A percentile compares a stretch with the other conserved stretches of the same genome.
Conservation (phyloP, 768 basidiomycete species). For the Cystofilobasidium ferigula region DNA sequence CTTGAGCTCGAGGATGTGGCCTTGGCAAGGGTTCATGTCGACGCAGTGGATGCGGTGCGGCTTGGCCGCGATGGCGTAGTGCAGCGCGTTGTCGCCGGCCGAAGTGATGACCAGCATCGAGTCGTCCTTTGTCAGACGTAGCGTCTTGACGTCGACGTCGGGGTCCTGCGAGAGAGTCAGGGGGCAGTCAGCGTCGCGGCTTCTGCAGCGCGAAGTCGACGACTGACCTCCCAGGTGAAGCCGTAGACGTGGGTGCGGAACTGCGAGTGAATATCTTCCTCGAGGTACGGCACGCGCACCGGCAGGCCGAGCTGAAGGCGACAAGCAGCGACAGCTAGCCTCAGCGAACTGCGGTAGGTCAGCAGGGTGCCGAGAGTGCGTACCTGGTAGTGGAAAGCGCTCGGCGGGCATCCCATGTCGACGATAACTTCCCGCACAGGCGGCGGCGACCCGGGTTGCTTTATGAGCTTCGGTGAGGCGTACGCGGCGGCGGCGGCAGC, state of each 20-base stretch:
- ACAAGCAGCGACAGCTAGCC: conserved; percentile 49
- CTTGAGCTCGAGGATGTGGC: conserved; percentile 67
- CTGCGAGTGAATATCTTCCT: conserved; percentile 57
- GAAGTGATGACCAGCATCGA: conserved; percentile 63
- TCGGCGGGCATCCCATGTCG: conserved; percentile 34
- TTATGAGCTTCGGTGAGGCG: conserved; percentile 40
- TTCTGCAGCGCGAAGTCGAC: neutral
- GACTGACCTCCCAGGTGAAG: conserved; percentile 50
- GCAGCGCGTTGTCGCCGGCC: conserved; percentile 68
- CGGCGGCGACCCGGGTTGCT: conserved; percentile 34
- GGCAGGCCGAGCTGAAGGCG: conserved; percentile 48
- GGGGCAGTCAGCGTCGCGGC: conserved; percentile 26
- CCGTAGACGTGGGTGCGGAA: conserved; percentile 38
- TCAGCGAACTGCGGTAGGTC: too few relatives aligned
- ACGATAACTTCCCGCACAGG: conserved; percentile 30
- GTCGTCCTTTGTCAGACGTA: conserved; percentile 52
- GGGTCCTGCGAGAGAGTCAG: conserved; percentile 69
- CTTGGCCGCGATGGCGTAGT: conserved; percentile 59
- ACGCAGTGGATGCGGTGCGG: conserved; percentile 57
- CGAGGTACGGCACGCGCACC: conserved; percentile 54
- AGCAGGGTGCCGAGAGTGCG: conserved; percentile 12
- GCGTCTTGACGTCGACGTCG: conserved; percentile 55
- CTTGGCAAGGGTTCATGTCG: conserved; percentile 60
- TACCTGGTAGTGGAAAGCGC: conserved; percentile 37
- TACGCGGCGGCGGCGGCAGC: too few relatives aligned